phyloP scores from a whole-genome alignment of 2,329 filamentous ascomycete genomes.

The Emergomyces africanus region DNA sequence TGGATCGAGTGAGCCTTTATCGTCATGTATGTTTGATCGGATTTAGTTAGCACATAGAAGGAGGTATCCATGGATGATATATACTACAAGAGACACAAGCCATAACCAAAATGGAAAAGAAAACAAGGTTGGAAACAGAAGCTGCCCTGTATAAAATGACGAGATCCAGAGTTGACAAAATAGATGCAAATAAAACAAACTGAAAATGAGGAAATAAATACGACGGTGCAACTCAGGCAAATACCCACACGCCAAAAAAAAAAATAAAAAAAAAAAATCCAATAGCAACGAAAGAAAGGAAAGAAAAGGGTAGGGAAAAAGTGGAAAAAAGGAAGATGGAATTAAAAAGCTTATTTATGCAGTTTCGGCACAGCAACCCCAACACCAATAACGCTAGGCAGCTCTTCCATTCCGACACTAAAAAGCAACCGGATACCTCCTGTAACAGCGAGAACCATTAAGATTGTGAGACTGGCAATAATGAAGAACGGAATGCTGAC shows the following conservation, averaged over 20 bases:
- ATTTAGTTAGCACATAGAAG: background rate
- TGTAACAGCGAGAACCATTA: slow-evolving; percentile 53
- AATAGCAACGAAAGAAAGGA: background rate
- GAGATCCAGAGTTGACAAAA: background rate
- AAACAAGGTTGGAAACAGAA: background rate
- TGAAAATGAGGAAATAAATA: background rate
- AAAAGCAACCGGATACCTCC: slow-evolving; percentile 69
- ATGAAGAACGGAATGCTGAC: slow-evolving; percentile 83
- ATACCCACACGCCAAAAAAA: background rate
- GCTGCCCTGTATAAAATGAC: background rate
- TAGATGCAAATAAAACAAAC: background rate
- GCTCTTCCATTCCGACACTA: slow-evolving; percentile 69
- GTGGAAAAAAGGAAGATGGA: background rate
- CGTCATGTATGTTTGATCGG: background rate
- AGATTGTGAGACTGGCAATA: slow-evolving; percentile 60
- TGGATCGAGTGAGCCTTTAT: background rate
- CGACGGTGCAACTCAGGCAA: background rate
- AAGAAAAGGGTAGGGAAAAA: background rate
- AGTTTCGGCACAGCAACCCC: slow-evolving; percentile 62
- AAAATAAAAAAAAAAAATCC: background rate
- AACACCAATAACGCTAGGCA: slow-evolving; percentile 92
- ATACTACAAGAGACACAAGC: background rate
- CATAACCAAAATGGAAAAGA: background rate
- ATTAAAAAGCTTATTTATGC: slow-evolving; percentile 23
- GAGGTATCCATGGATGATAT: background rate